Evolutionary conservation across 768 basidiomycete genomes (phyloP), one percentile per base, ranked within the genome.

Genomic region (Gautieria morchelliformis): DNA sequence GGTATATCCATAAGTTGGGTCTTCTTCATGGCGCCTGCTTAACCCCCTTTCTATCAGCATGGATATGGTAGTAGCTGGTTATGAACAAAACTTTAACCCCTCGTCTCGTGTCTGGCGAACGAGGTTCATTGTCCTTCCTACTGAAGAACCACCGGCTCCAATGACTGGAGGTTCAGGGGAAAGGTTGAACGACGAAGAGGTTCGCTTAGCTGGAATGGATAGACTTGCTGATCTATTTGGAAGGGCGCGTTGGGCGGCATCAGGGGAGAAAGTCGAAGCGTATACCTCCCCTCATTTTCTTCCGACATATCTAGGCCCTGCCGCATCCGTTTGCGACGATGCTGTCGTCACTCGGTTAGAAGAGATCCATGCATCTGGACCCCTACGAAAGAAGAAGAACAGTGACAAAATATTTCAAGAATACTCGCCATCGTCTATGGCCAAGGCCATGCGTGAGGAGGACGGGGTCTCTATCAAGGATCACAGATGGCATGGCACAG

Each of bases 91-190:
- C 52, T 84, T 89, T 67, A 82, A 82, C 64, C 89, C 92, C 59
- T 85, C 87, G 2, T 74, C 94, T 33, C 82, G 89, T 47, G 95
- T 95, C 64, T 96, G 95, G 91, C 80, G 94, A 12, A 97, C 93
- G 0, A 78, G 94, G 20, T 96, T 96, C 67, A 78, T 98, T 24
- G 83, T 99, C 19, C 88, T 99, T 30, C 95, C 95, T 0, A 85
- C 91, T 0, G 75, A 80, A 14, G 87, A 90, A 39, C 77, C 82
- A 59, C 91, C 80, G 4, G 59, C 48, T 60, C 71, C 75, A 35
- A 66, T 76, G 1, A 53, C 59, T 40, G 82, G 84, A 0, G 77
- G 86, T 0, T 77, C 78, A 1, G 87, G 85, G 1, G 93, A 95
- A 66, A 76, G 75, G 53, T 76, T 95, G 50, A 82, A 84, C 62